Evolutionary conservation across 225 moss, liverwort and hornwort species (phyloP).

Genomic region (Climacium dendroides): DNA sequence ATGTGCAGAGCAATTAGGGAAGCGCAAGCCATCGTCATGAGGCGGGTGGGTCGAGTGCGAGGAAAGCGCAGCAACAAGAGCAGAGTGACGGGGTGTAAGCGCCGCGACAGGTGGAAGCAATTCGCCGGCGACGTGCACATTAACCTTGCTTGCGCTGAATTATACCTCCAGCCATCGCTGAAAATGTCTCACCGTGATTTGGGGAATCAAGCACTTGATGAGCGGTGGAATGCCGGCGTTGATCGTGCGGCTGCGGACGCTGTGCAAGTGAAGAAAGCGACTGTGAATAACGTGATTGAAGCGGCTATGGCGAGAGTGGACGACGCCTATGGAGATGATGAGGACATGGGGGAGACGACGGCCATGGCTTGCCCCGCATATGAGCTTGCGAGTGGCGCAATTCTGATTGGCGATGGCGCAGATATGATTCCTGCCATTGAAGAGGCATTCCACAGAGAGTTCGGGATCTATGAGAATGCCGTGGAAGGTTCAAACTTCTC

Average conservation of each 20-base stretch:
- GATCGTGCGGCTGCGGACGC: not conserved
- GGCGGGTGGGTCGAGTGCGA: slow-evolving; percentile 13
- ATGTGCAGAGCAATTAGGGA: not conserved
- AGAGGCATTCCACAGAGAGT: not conserved
- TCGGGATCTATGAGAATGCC: slow-evolving; percentile 7
- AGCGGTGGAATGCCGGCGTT: not conserved
- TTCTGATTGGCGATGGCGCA: not conserved
- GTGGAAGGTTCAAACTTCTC: slow-evolving; percentile 13
- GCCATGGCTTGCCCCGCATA: not conserved
- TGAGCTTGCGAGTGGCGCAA: not conserved
- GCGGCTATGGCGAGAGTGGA: not conserved
- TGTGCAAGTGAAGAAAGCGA: not conserved
- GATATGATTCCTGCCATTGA: slow-evolving; percentile 1
- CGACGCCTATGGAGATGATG: not conserved
- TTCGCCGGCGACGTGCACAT: not conserved
- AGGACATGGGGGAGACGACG: not conserved
- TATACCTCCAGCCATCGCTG: not conserved
- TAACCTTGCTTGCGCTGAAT: not conserved
- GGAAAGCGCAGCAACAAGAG: slow-evolving; percentile 16
- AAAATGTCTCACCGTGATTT: not conserved
- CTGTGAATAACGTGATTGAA: slow-evolving; percentile 9
- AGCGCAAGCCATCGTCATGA: not conserved
- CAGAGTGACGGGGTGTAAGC: not conserved
- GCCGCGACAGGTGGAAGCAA: not conserved
- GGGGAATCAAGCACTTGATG: not conserved